Conservation (phyloP, 2,329 filamentous ascomycete species). For the Cladophialophora exuberans region DNA sequence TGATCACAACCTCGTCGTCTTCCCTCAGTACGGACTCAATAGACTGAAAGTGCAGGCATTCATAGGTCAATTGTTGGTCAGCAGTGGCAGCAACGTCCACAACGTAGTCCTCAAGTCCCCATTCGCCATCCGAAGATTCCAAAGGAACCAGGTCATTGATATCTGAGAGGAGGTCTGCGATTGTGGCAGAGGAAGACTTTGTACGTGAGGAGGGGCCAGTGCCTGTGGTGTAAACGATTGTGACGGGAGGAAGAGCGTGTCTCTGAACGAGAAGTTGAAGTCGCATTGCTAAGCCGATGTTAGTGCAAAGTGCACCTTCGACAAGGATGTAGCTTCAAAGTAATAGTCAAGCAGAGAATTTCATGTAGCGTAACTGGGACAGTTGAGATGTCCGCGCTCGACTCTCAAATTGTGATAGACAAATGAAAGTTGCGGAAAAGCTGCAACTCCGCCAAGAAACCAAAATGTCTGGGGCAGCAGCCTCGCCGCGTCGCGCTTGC, state of each 20-base stretch:
- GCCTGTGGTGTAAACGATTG: conserved; percentile 70
- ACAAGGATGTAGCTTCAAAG: background rate
- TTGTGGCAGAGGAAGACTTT: conserved; percentile 59
- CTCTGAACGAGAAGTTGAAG: conserved; percentile 74
- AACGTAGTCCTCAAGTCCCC: conserved; percentile 87
- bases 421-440: too few species aligned
- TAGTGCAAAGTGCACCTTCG: background rate
- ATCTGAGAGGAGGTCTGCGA: conserved; percentile 75
- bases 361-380: too few species aligned
- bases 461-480: too few species aligned
- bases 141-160: conserved; percentile 81
- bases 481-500: background rate
- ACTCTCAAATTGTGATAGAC: too few species aligned
- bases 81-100: conserved; percentile 67
- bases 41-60: conserved; percentile 83
- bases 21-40: conserved; percentile 73
- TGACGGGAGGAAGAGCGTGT: conserved; percentile 71
- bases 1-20: conserved; percentile 85
- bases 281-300: conserved; percentile 56
- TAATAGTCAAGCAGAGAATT: too few species aligned
- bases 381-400: too few species aligned
- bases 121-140: conserved; percentile 68
- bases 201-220: conserved; percentile 44
- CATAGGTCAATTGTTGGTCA: conserved; percentile 60
- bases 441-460: too few species aligned